Evolutionary conservation across 2,329 filamentous ascomycete species (phyloP).

Genomic region (Clonostachys byssicola): DNA sequence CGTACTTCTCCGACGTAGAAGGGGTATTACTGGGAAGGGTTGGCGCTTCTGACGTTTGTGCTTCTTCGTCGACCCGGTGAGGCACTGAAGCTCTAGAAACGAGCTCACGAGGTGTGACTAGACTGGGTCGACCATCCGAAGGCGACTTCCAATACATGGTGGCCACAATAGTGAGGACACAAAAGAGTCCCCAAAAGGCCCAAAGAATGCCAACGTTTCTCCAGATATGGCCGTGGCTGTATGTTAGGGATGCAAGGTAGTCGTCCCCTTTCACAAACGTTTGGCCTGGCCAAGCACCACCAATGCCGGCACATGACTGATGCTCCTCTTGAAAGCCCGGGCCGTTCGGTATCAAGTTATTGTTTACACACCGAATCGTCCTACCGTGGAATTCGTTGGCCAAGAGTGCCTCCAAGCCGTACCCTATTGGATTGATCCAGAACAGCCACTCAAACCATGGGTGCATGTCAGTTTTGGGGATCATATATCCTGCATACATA

Average conservation of each 20-base stretch:
- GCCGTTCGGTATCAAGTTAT: conserved; percentile 33
- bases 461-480: conserved; percentile 53
- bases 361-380: conserved; percentile 45
- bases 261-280: conserved; percentile 46
- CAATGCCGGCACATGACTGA: conserved; percentile 41
- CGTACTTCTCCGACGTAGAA: no score
- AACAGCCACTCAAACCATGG: conserved; percentile 67
- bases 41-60: not conserved
- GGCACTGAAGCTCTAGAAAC: conserved; percentile 9
- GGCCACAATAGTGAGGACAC: conserved; percentile 55
- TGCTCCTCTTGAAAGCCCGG: conserved; percentile 10
- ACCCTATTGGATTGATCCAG: conserved; percentile 60
- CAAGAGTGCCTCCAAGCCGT: conserved; percentile 59
- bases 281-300: conserved; percentile 45
- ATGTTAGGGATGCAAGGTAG: conserved; percentile 51
- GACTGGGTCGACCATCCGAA: no score
- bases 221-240: conserved; percentile 50
- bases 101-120: no score
- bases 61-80: not conserved
- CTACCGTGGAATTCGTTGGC: conserved; percentile 52
- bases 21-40: no score
- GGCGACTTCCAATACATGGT: conserved; percentile 34
- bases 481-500: conserved; percentile 55
- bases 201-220: conserved; percentile 39
- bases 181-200: conserved; percentile 46